Conservation (phyloP, 1,139 yeast species). For the Taphrina communis region DNA sequence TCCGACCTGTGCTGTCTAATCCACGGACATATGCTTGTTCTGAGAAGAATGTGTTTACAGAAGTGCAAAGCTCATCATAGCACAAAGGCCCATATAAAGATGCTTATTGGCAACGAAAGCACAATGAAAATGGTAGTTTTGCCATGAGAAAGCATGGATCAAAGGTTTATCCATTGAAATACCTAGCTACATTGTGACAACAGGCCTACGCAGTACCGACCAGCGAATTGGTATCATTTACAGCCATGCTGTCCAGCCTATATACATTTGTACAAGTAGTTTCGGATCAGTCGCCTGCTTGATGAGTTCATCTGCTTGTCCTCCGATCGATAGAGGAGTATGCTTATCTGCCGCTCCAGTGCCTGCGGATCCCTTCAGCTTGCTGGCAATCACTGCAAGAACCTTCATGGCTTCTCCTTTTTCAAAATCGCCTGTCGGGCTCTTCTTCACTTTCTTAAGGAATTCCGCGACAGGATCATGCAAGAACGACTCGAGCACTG, state of each 20-base stretch:
- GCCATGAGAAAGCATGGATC: no score
- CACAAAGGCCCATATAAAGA: no score
- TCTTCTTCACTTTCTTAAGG: conserved; percentile 40
- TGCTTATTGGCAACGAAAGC: no score
- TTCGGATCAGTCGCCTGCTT: conserved; percentile 79
- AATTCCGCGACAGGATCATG: conserved; percentile 89
- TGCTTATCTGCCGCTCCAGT: conserved; percentile 66
- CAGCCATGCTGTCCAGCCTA: conserved; percentile 58
- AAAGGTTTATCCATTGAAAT: no score
- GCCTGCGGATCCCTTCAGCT: conserved; percentile 78
- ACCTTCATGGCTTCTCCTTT: conserved; percentile 55
- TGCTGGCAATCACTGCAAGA: conserved; percentile 73
- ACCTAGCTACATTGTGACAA: no score
- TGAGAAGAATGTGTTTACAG: no score
- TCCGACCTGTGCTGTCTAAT: no score
- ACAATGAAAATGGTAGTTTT: no score
- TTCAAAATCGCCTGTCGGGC: conserved; percentile 45
- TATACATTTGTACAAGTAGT: conserved; percentile 81
- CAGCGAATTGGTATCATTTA: not conserved
- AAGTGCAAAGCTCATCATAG: no score
- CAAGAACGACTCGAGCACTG: conserved; percentile 86
- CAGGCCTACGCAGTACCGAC: no score
- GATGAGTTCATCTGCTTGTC: conserved; percentile 88
- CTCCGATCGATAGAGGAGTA: conserved; percentile 84
- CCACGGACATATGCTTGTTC: no score